Evolutionary conservation across 1,284 basidiomycete species (phyloP).

Genomic region (Pisolithus thermaeus): DNA sequence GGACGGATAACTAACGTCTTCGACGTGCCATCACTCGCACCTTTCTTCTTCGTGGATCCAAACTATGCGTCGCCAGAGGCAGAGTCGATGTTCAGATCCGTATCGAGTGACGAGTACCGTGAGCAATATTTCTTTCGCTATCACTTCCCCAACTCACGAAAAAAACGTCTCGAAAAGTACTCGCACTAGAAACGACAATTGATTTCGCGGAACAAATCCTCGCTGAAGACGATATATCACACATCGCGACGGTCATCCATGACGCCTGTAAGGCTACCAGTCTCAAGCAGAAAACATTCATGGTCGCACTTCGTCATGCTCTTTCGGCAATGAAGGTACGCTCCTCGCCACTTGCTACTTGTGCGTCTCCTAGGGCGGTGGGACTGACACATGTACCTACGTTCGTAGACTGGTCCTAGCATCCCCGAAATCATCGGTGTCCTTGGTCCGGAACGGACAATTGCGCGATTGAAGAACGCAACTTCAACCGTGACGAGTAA

Average conservation of each 20-base stretch:
- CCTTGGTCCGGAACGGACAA: conserved; percentile 34
- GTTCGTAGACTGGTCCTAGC: conserved; percentile 41
- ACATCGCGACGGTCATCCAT: conserved; percentile 42
- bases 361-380: too few species aligned
- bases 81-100: conserved; percentile 42
- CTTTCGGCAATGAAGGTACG: conserved; percentile 76
- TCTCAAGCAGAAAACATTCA: conserved; percentile 50
- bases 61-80: conserved; percentile 53
- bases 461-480: conserved; percentile 25
- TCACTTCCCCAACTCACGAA: background rate
- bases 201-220: conserved; percentile 3
- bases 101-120: conserved; percentile 43
- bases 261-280: conserved; percentile 37
- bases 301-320: conserved; percentile 70
- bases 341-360: background rate
- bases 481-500: background rate
- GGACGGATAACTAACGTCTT: conserved; percentile 63
- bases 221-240: conserved; percentile 19
- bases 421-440: conserved; percentile 40
- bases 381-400: background rate
- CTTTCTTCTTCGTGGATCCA: conserved; percentile 75
- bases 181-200: conserved; percentile 15
- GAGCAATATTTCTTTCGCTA: conserved; percentile 12
- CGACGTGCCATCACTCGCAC: conserved; percentile 61
- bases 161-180: conserved; percentile 6